These are phyloP conservation scores for Candida sojae DNA, from an alignment of 1,139 yeast genomes.

Conservation along the genomic window DNA sequence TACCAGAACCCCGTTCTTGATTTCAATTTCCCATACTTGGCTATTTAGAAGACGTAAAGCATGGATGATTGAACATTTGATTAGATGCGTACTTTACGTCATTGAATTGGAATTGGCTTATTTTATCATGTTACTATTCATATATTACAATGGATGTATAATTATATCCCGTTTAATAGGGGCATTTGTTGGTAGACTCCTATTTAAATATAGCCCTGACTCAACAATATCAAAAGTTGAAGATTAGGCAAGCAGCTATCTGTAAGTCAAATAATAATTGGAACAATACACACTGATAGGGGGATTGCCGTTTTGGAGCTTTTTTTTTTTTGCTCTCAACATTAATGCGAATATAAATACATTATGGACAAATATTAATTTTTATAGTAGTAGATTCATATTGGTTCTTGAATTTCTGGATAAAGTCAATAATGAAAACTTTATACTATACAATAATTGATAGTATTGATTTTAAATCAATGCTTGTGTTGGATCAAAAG, in stretches of 20 bases:
- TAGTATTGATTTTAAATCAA: conserved; percentile 11
- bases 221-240: neutral
- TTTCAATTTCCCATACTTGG: conserved; percentile 46
- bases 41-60: conserved; percentile 32
- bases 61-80: conserved; percentile 43
- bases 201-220: conserved; percentile 35
- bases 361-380: too few species aligned
- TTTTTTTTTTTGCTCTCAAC: conserved; percentile 1
- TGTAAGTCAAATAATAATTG: neutral
- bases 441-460: conserved; percentile 14
- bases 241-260: neutral
- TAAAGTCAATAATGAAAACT: conserved; percentile 1
- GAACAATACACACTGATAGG: neutral
- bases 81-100: conserved; percentile 31
- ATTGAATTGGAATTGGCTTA: conserved; percentile 66
- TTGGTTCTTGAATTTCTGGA: too few species aligned
- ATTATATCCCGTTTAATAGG: conserved; percentile 65
- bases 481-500: conserved; percentile 19
- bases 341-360: neutral
- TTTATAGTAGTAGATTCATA: too few species aligned
- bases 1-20: conserved; percentile 23
- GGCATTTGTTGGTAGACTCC: conserved; percentile 57
- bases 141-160: conserved; percentile 73
- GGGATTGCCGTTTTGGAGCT: neutral
- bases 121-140: conserved; percentile 67